Evolutionary conservation across 805 yeast species (phyloP), one percentile per base, ranked within the genome.

Genomic region (Candida sphagnicola): DNA sequence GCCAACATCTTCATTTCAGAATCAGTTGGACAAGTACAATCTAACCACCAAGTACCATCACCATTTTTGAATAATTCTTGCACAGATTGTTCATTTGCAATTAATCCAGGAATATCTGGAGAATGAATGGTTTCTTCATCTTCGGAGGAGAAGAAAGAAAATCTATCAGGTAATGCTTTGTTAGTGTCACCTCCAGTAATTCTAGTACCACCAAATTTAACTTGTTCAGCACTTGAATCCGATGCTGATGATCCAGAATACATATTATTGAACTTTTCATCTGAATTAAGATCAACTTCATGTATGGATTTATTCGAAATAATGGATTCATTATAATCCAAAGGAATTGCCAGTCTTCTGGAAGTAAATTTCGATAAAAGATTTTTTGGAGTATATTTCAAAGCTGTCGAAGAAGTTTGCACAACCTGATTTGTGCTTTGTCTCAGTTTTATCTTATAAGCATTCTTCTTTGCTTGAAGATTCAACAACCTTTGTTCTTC

Each of bases 11-110:
- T 85, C 96, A 93, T 88, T 63, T 93, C 99, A 15, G 81, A 80
- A 56, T 91, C 98, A 0, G 96, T 87, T 4, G 99, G 98, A 54
- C 95, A 84, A 30, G 80, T 70, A 57, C 97, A 89, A 59, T 93
- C 97, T 31, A 93, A 67, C 97, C 97, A 91, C 98, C 98, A 90
- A 4, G 89, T 80, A 2, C 89, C 83, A 41, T 82, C 80, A 14
- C 82, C 82, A 33, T 77, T 74, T 39, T 76, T 74, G 57, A 90
- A 88, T 32, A 89, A 61, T n/a, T 79, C 77, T 41, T 80, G 72
- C 50, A 85, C 78, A 2, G 82, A 68, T 47, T 78, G 76, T 1
- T 79, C 84, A 2, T 80, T 78, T n/a, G 65, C 66, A 2, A 86
- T 77, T 39, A 91, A 63, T 1, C 93, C 79, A 2, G 93, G 83